Conservation (phyloP, 495 filamentous ascomycete species). For the Talaromyces ruber region DNA sequence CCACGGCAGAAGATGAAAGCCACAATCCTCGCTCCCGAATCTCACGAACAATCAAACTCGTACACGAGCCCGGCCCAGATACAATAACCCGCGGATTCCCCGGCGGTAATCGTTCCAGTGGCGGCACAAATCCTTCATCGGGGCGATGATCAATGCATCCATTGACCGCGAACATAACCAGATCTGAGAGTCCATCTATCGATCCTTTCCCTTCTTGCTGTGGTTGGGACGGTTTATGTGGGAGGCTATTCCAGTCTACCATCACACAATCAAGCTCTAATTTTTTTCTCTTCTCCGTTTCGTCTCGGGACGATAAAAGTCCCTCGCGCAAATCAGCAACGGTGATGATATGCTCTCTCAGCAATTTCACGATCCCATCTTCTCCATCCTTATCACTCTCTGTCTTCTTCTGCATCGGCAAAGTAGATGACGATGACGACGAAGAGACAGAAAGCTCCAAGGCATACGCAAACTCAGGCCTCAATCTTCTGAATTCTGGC, state of each 20-base stretch:
- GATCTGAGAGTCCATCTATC: slow-evolving; percentile 20
- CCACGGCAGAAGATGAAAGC: slow-evolving; percentile 27
- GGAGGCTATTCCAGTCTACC: slow-evolving; percentile 84
- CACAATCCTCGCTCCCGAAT: slow-evolving; percentile 43
- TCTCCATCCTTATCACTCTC: neutral
- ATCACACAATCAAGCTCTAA: slow-evolving; percentile 41
- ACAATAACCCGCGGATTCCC: slow-evolving; percentile 52
- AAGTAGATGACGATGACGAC: slow-evolving; percentile 10
- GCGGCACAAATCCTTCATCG: slow-evolving; percentile 61
- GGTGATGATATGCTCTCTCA: slow-evolving; percentile 33
- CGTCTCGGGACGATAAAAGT: neutral
- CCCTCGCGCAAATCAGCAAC: slow-evolving; percentile 25
- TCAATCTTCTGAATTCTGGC: slow-evolving; percentile 43
- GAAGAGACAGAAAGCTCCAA: slow-evolving; percentile 31
- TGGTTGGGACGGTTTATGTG: slow-evolving; percentile 10
- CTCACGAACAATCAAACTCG: slow-evolving; percentile 63
- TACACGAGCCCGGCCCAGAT: slow-evolving; percentile 66
- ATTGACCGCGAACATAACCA: slow-evolving; percentile 39
- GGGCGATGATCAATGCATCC: slow-evolving; percentile 93
- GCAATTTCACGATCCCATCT: slow-evolving; percentile 14
- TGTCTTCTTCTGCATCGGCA: neutral
- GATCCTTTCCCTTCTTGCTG: slow-evolving; percentile 12
- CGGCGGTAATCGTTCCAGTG: slow-evolving; percentile 6
- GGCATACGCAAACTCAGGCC: slow-evolving; percentile 62
- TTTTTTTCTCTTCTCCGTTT: slow-evolving; percentile 11